Conservation (phyloP, 306 rosid species). For the Cucumis cinereus region DNA sequence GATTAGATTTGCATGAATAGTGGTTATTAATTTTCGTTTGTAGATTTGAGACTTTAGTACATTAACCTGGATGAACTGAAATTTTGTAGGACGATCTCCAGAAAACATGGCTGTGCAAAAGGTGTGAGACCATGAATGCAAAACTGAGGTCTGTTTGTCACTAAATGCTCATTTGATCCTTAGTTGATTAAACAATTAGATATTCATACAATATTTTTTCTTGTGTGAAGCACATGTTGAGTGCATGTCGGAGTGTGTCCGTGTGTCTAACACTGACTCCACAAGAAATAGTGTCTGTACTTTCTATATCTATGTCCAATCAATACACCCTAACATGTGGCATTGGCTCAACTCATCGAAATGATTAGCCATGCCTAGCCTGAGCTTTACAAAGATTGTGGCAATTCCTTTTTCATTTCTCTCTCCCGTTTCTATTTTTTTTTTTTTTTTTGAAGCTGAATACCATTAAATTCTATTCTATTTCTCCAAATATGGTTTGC, state of each 20-base stretch:
- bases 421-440: background rate
- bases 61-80: background rate
- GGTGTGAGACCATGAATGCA: conserved; percentile 84
- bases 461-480: background rate
- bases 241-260: background rate
- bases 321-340: background rate
- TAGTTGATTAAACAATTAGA: background rate
- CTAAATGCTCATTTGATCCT: background rate
- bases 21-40: background rate
- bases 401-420: background rate
- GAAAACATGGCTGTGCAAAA: conserved; percentile 86
- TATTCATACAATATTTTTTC: background rate
- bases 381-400: background rate
- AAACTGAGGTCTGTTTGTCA: conserved; percentile 60
- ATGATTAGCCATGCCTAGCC: background rate
- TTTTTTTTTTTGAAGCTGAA: background rate
- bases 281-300: background rate
- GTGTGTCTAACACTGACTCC: background rate
- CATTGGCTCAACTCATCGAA: background rate
- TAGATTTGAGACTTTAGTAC: background rate
- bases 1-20: background rate
- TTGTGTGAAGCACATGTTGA: background rate
- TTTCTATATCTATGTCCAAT: background rate
- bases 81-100: conserved; percentile 65
- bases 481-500: background rate